A percentile compares a stretch with the other conserved stretches of the same genome.
These are phyloP conservation scores for Urtica urens DNA, from an alignment of 306 rosid species.

Conservation along the genomic window DNA sequence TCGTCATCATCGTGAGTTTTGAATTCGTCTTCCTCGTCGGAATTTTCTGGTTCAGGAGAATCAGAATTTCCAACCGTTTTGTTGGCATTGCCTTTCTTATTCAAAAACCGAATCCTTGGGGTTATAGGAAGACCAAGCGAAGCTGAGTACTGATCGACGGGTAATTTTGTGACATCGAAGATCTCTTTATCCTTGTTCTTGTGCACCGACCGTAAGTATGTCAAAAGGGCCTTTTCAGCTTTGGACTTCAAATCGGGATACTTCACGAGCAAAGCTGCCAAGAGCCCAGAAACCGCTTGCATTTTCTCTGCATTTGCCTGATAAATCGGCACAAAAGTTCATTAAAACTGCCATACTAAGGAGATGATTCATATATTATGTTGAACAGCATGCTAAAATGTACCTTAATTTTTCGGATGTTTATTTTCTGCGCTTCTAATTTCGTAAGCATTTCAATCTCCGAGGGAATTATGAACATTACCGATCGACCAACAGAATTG, in stretches of 20 bases:
- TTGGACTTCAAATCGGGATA: conserved; percentile 54
- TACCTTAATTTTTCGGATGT: conserved; percentile 62
- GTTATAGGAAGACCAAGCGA: conserved; percentile 84
- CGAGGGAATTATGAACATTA: conserved; percentile 69
- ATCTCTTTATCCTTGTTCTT: conserved; percentile 76
- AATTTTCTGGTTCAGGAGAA: conserved; percentile 28
- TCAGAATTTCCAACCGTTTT: conserved; percentile 16
- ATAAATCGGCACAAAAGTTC: conserved; percentile 13
- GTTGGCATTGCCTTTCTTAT: conserved; percentile 43
- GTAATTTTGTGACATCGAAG: conserved; percentile 65
- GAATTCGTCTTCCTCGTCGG: conserved; percentile 23
- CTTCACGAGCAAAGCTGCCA: conserved; percentile 69
- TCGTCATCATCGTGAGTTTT: conserved; percentile 31
- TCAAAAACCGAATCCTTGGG: conserved; percentile 62
- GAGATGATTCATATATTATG: not conserved
- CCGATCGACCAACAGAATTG: conserved; percentile 62
- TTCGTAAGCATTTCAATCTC: conserved; percentile 72
- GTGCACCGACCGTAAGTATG: conserved; percentile 62
- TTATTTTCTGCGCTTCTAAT: conserved; percentile 58
- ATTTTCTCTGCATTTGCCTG: conserved; percentile 55
- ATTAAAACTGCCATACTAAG: not conserved
- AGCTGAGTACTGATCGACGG: conserved; percentile 60
- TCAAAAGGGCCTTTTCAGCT: conserved; percentile 72
- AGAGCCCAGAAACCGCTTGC: conserved; percentile 61
- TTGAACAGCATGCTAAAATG: too few relatives aligned